These are phyloP conservation scores for Yarrowia galli DNA, from an alignment of 1,139 yeast species.

Conservation along the genomic window DNA sequence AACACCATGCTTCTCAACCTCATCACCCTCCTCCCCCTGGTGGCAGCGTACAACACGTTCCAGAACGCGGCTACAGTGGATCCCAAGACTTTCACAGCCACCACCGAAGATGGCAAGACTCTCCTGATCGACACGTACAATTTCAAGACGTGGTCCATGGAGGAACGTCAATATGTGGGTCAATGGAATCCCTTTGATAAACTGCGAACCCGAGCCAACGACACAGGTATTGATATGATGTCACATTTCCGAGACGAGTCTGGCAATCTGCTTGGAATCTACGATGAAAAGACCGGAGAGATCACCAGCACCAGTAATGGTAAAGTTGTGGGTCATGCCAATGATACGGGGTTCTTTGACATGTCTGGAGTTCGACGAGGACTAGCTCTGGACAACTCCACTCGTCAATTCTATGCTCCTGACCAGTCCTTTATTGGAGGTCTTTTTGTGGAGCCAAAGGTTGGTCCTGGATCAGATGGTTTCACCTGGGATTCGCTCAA, in stretches of 20 bases:
- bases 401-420: conserved; percentile 7
- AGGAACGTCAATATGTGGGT: conserved; percentile 9
- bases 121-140: conserved; percentile 17
- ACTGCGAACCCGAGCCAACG: not conserved
- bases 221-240: conserved; percentile 1
- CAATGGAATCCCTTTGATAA: conserved; percentile 18
- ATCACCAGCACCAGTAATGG: not conserved
- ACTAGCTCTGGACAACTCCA: conserved; percentile 2
- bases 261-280: not conserved
- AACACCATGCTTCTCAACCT: not conserved
- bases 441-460: conserved; percentile 7
- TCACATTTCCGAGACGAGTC: conserved; percentile 13
- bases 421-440: conserved; percentile 30
- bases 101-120: conserved; percentile 1
- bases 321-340: conserved; percentile 13
- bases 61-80: conserved; percentile 15
- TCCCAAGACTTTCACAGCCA: not conserved
- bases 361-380: not conserved
- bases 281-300: conserved; percentile 3
- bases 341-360: conserved; percentile 15
- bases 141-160: conserved; percentile 22
- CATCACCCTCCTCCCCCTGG: not conserved
- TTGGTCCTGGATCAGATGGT: conserved; percentile 11
- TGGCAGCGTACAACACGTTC: conserved; percentile 11
- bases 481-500: conserved; percentile 8